Base-by-base conservation (phyloP, 2,329 filamentous ascomycete species). In the Penicillium olsonii region DNA sequence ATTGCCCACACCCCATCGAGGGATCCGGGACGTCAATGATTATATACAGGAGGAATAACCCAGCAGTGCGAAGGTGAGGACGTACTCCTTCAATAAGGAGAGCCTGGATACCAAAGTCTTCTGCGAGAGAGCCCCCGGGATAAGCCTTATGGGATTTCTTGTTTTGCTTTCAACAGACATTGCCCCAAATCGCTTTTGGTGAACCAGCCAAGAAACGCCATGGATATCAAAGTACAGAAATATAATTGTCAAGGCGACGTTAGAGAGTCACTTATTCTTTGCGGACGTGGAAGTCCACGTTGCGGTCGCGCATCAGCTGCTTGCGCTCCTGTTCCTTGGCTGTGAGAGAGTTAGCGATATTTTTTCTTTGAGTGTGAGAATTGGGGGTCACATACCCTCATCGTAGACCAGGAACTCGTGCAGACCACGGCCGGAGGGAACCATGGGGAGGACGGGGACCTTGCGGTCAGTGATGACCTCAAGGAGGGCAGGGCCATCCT, bases 331-430 rank as follows among this genome's bases (percentile, higher is more conserved):
- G 82, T 62, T 89, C 86, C 73, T 86, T 88, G 57, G 73, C 86
- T 88, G 59, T 65, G 50, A 34, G 39, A 18, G 2, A 42, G 48
- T 61, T 45, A 63, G 47, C 38, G 6, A 20, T 15, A 20, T 42
- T 29, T 27, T 26, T 20, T 35, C 38, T 37, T 54, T 38, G 15
- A 11, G 7, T 11, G 51, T n/a, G 12, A 14, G 8, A 45, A 42
- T 14, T 33, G 37, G 8, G 45, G 50, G 10, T 31, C 15, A 26
- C 84, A 72, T 79, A 87, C 84, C 82, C 76, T 84, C 81, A 70
- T 95, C 90, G 73, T 90, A 96, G 15, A 92, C 82, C 68, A 97
- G 79, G 75, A 97, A 96, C 73, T 97, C 94, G 69, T 97, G 90
- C 64, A 99, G 79, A 52, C 81, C 92, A 54, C 83, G 87, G 31